Base-by-base conservation (phyloP, 257 asterid genomes). In the Nicotiana paniculata region DNA sequence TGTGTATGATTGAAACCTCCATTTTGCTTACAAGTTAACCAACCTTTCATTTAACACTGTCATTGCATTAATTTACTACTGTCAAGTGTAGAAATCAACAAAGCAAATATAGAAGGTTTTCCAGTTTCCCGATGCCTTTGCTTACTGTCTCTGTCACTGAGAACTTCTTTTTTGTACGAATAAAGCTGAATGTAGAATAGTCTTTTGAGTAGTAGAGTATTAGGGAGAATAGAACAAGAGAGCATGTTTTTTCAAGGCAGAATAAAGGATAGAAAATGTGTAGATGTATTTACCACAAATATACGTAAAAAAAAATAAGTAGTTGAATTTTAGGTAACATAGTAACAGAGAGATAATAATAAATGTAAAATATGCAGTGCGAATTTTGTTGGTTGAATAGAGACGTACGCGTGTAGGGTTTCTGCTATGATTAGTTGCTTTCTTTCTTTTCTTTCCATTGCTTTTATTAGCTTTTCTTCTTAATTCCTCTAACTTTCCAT, bases 361-460 rank as follows among this genome's bases (percentile, higher is more conserved):
- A 75, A 74, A 51, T 15, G 80, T 69, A 67, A 75, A 79, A 43
- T 43, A 43, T 9, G 58, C 58, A 12, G 67, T 9, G 6, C 13
- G 67, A 61, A 61, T 61, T 21, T 66, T 80, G 84, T 87, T 85
- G 21, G 85, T 43, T 82, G 84, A 74, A 69, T 79, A 62, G 74
- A 77, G 83, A 82, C 15, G 24, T 21, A 21, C 24, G 81, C 64
- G 53, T 68, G 85, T 86, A 86, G 83, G 85, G 84, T 48, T 83
- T 85, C 85, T 82, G 86, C 86, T 81, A 81, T 81, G 90, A 89
- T 82, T 81, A 8, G 93, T 90, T 88, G 91, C 92, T 89, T 84
- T 90, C 92, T 82, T 83, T 84, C 87, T 83, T 85, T 83, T 80
- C 85, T 80, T 86, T 81, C 37, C 84, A 67, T 70, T 79, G 58